phyloP scores from a whole-genome alignment of 164 flowering plant genomes.

The Saururus chinensis region DNA sequence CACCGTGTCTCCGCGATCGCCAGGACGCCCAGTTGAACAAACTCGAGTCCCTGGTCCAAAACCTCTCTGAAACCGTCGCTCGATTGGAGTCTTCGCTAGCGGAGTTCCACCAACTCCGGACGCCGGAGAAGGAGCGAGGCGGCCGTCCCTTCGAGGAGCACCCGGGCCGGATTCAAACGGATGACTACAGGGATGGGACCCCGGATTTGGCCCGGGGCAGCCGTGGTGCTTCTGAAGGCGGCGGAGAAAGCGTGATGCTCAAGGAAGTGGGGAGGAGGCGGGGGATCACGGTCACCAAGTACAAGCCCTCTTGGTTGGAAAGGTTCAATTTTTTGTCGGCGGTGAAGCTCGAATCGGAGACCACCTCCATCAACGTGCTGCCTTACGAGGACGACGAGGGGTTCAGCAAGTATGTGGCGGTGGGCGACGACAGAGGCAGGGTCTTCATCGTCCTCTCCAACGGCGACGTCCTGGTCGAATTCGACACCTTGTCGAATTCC shows the following conservation, averaged over 20 bases:
- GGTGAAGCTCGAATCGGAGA: constrained; percentile 63
- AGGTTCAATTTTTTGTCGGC: constrained; percentile 82
- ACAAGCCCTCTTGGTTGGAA: constrained; percentile 86
- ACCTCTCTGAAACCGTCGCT: constrained; percentile 47
- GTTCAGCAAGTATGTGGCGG: constrained; percentile 70
- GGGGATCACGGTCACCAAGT: constrained; percentile 54
- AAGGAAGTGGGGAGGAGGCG: constrained; percentile 12
- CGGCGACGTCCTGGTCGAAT: constrained; percentile 73
- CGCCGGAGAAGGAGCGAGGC: too few species aligned
- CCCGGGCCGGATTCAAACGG: constrained; percentile 8
- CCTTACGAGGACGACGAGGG: constrained; percentile 81
- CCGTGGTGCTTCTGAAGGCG: constrained; percentile 5
- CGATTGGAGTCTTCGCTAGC: constrained; percentile 40
- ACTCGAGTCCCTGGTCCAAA: constrained; percentile 56
- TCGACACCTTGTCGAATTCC: constrained; percentile 34
- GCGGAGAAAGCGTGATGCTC: neutral
- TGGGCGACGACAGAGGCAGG: constrained; percentile 75
- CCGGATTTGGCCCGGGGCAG: constrained; percentile 1
- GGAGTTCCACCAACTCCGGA: constrained; percentile 12
- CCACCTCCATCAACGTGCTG: constrained; percentile 60
- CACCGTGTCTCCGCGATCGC: constrained; percentile 12
- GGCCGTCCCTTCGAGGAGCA: too few species aligned
- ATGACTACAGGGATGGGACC: constrained; percentile 5
- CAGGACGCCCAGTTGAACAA: constrained; percentile 41
- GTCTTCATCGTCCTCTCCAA: constrained; percentile 57